Base-by-base conservation (phyloP, 1,284 basidiomycete species). In the Pseudozyma flocculosa region DNA sequence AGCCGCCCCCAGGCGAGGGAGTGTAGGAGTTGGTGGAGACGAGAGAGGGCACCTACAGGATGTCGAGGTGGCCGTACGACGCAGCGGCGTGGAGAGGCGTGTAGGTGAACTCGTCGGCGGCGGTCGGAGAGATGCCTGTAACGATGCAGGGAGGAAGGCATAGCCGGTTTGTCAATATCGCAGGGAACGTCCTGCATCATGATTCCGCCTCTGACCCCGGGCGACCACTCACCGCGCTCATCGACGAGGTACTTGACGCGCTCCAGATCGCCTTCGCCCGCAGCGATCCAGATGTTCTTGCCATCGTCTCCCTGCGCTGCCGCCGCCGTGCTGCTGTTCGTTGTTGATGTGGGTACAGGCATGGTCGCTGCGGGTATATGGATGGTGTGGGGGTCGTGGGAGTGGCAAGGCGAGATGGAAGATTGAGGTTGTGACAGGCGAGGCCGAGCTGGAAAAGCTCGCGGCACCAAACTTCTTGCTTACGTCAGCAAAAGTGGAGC, bases 221-320 rank as follows among this genome's bases (percentile, higher is more conserved):
- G n/a, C n/a, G n/a, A n/a, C 23, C 4, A 18, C 17, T 45, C 21
- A 47, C 64, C 60, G 32, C 67, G 65, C 14, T 40, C 32, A 8
- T 73, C 68, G 19, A 78, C 50, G 30, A 73, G 61, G n/a, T 62
- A 48, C 24, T 60, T 51, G 38, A 78, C 75, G 18, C 69, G 58
- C 1, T 61, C 61, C 4, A 72, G 50, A 36, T 76, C 71, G 40
- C 75, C 75, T 43, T 78, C 75, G 19, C 64, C 70, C 1, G 73
- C 74, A 1, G 75, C 74, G 19, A 74, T 58, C 75, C 75, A 78
- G 50, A 78, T 70, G 55, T 78, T 78, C 37, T 72, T 59, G 9
- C 50, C n/a, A n/a, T n/a, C n/a, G n/a, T n/a, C n/a, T n/a, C n/a
- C n/a, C n/a, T n/a, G n/a, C n/a, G n/a, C n/a, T n/a, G n/a, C n/a